A percentile compares a stretch with the other conserved stretches of the same genome.
Conservation (phyloP, 1,284 basidiomycete genomes). For the Naganishia sp. region DNA sequence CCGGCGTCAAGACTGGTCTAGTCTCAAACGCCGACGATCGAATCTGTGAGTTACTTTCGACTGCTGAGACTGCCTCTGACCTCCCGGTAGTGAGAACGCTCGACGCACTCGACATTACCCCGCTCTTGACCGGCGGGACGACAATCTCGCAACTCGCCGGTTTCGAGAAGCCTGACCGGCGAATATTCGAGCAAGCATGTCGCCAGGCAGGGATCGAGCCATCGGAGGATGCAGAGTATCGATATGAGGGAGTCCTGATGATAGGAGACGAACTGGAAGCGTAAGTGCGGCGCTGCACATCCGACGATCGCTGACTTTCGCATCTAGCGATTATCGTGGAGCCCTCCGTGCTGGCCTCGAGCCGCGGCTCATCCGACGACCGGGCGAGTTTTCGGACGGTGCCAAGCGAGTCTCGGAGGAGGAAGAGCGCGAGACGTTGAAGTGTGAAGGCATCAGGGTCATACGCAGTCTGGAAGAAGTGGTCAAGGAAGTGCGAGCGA, state of each 20-base stretch:
- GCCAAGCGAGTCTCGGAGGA: slow-evolving; percentile 43
- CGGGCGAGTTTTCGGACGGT: slow-evolving; percentile 51
- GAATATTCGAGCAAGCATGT: slow-evolving; percentile 48
- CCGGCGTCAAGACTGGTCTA: slow-evolving; percentile 47
- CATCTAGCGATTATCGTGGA: slow-evolving; percentile 49
- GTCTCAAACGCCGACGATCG: slow-evolving; percentile 53
- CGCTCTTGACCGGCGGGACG: slow-evolving; percentile 43
- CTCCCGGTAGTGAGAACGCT: slow-evolving; percentile 44
- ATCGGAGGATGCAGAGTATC: slow-evolving; percentile 15
- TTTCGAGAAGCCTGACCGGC: slow-evolving; percentile 44
- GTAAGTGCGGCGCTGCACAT: slow-evolving; percentile 38
- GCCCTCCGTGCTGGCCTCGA: slow-evolving; percentile 44
- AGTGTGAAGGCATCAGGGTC: slow-evolving; percentile 37
- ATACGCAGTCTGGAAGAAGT: slow-evolving; percentile 41
- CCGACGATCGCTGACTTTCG: not conserved
- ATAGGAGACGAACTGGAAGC: slow-evolving; percentile 54
- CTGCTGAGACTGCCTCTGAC: not conserved
- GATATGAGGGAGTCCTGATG: slow-evolving; percentile 48
- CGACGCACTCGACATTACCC: slow-evolving; percentile 42
- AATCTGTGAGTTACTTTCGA: slow-evolving; percentile 41
- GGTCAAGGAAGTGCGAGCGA: slow-evolving; percentile 38
- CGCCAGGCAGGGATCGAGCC: slow-evolving; percentile 6
- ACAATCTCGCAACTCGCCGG: slow-evolving; percentile 51
- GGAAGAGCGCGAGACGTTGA: slow-evolving; percentile 35
- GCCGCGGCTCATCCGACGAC: slow-evolving; percentile 46